These are phyloP conservation scores for Thraustotheca clavata DNA, from an alignment of 352 stramenopile genomes.

Conservation along the genomic window DNA sequence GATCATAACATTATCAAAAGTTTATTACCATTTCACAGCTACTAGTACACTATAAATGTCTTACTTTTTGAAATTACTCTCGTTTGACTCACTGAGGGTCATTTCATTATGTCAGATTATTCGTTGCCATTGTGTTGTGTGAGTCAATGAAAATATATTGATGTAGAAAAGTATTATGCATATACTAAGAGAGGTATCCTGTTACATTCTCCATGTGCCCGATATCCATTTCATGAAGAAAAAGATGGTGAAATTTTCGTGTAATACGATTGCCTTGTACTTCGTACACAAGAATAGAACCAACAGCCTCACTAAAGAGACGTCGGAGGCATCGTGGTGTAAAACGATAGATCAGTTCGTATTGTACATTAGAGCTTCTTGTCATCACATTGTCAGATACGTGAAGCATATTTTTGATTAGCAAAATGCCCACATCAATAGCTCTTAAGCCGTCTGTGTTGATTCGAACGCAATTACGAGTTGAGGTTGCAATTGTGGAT, in stretches of 20 bases:
- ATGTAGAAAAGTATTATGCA: too few species aligned
- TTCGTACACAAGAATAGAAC: constrained; percentile 19
- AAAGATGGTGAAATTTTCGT: constrained; percentile 13
- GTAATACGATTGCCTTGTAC: constrained; percentile 10
- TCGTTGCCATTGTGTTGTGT: too few species aligned
- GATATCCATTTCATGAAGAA: constrained; percentile 26
- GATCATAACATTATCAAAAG: too few species aligned
- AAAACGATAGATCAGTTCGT: constrained; percentile 23
- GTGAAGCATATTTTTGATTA: constrained; percentile 26
- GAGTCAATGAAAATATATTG: too few species aligned
- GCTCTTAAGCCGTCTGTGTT: neutral
- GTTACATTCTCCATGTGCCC: neutral
- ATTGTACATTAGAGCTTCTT: constrained; percentile 24
- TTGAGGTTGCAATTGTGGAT: neutral
- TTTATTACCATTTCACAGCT: too few species aligned
- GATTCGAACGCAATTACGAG: constrained; percentile 1
- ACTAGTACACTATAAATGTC: too few species aligned
- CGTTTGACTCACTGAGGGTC: too few species aligned
- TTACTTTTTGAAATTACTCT: too few species aligned
- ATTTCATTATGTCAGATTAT: too few species aligned
- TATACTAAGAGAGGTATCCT: neutral
- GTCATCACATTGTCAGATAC: constrained; percentile 19
- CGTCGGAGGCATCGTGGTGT: neutral
- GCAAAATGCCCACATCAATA: constrained; percentile 23
- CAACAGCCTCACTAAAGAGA: constrained; percentile 20